These are phyloP conservation scores for Naganishia vishniacii DNA, from an alignment of 768 basidiomycete genomes.

Conservation along the genomic window DNA sequence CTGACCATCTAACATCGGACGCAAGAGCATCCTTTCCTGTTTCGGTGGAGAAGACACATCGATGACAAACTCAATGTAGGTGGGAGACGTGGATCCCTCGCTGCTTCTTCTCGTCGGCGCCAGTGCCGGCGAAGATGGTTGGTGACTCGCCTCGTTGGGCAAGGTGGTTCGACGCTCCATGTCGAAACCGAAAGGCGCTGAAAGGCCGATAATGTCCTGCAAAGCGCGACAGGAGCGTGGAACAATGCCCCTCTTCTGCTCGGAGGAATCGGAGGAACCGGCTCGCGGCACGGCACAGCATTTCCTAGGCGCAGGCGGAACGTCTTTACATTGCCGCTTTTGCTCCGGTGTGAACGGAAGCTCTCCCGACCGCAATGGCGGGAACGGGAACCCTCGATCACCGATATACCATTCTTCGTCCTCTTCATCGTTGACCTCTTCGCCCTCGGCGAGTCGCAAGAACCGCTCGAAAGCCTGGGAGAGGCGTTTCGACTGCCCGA, in stretches of 20 bases:
- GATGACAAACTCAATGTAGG: no score
- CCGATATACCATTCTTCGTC: not conserved
- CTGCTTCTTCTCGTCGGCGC: no score
- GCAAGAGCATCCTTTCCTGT: no score
- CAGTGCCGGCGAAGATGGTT: no score
- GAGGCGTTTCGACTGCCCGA: not conserved
- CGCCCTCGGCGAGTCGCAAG: not conserved
- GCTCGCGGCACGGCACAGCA: not conserved
- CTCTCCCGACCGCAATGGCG: not conserved
- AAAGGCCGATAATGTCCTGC: not conserved
- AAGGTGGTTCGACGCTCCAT: no score
- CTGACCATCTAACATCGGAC: no score
- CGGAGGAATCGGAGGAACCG: not conserved
- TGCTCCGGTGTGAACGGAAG: not conserved
- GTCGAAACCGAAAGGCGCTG: no score
- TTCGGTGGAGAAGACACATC: no score
- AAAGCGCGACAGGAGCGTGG: not conserved
- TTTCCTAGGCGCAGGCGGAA: not conserved
- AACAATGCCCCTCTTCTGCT: not conserved
- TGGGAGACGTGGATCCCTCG: no score
- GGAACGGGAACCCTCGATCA: not conserved
- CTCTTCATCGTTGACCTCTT: not conserved
- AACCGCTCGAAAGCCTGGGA: not conserved
- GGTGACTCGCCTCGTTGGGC: no score
- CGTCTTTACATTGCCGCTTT: not conserved